Percentiles rank a stretch among this genome's conserved stretches.
phyloP scores from a whole-genome alignment of 139 green algal genomes.

The Micractinium conductrix region DNA sequence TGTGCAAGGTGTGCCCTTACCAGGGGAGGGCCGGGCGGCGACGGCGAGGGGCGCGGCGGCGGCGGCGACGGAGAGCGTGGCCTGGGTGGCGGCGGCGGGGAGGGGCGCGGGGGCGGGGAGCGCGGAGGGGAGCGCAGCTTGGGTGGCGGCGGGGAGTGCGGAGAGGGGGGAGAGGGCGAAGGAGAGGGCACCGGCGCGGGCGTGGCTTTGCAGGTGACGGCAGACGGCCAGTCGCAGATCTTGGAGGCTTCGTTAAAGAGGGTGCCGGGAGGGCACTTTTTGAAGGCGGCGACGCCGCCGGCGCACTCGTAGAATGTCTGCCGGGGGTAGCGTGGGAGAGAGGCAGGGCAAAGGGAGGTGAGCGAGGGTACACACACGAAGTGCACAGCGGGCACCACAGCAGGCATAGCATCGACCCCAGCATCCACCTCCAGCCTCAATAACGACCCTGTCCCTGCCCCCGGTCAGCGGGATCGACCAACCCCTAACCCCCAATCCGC shows the following conservation, averaged over 20 bases:
- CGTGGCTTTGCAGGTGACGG: not conserved
- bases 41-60: not conserved
- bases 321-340: too few relatives aligned
- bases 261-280: not conserved
- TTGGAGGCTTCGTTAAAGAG: not conserved
- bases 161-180: not conserved
- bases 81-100: not conserved
- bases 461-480: too few relatives aligned
- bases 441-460: too few relatives aligned
- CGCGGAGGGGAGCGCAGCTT: not conserved
- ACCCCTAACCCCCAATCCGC: too few relatives aligned
- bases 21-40: not conserved
- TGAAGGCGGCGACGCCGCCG: not conserved
- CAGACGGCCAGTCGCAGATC: not conserved
- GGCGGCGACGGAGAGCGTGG: not conserved
- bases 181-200: not conserved
- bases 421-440: too few relatives aligned
- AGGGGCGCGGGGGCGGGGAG: not conserved
- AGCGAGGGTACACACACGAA: too few relatives aligned
- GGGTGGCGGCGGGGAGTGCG: not conserved
- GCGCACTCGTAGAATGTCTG: constrained; percentile 9
- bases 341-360: not conserved
- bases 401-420: too few relatives aligned
- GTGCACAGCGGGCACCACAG: too few relatives aligned
- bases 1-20: not conserved